Conservation (phyloP, 192 early-diverging fungal species). For the Podila epigama region DNA sequence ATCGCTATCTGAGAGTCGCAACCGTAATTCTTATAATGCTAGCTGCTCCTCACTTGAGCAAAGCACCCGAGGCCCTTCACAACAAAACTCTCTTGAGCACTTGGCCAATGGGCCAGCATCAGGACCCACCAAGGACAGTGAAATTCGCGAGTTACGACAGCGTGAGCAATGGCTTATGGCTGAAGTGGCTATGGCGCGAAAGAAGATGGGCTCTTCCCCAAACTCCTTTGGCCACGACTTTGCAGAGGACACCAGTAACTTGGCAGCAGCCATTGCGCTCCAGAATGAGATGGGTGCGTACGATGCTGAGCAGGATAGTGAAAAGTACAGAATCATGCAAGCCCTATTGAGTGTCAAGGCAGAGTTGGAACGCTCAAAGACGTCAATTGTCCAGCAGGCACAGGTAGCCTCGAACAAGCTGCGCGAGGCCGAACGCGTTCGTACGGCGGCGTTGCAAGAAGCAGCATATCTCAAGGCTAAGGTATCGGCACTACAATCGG, state of each 20-base stretch:
- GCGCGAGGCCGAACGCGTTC: slow-evolving; percentile 56
- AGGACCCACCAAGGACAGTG: slow-evolving; percentile 36
- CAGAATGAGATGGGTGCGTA: slow-evolving; percentile 48
- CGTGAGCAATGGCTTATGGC: slow-evolving; percentile 45
- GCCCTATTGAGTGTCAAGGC: slow-evolving; percentile 52
- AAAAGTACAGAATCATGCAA: slow-evolving; percentile 54
- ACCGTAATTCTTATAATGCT: slow-evolving; percentile 12
- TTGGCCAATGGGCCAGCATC: neutral
- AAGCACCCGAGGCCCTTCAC: neutral
- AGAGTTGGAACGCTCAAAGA: slow-evolving; percentile 53
- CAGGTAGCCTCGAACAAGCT: slow-evolving; percentile 56
- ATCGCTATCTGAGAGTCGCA: slow-evolving; percentile 16
- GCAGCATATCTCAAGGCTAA: slow-evolving; percentile 63
- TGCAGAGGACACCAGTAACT: slow-evolving; percentile 2
- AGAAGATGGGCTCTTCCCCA: slow-evolving; percentile 8
- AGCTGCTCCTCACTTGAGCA: neutral
- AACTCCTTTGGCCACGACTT: no score
- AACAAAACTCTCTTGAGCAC: slow-evolving; percentile 1
- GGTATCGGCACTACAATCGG: slow-evolving; percentile 55
- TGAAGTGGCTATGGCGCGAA: slow-evolving; percentile 37
- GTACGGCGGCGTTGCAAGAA: slow-evolving; percentile 63
- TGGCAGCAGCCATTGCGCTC: slow-evolving; percentile 6
- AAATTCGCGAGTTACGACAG: slow-evolving; percentile 37
- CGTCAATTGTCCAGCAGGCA: slow-evolving; percentile 52
- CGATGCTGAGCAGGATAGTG: slow-evolving; percentile 51